These are phyloP conservation scores for Mortierella polycephala DNA, from an alignment of 371 early-diverging fungal species.

Conservation along the genomic window DNA sequence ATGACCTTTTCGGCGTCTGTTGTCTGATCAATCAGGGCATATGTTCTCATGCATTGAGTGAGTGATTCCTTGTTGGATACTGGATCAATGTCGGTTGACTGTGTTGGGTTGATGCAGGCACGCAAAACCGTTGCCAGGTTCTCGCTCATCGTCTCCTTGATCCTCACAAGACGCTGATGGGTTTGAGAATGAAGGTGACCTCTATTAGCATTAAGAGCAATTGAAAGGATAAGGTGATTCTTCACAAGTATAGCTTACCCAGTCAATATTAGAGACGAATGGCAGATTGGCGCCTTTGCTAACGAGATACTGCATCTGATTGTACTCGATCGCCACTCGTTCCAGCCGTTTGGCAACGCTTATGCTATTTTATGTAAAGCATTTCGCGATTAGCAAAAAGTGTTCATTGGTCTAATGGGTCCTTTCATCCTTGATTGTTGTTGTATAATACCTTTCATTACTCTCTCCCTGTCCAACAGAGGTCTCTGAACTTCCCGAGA, in stretches of 20 bases:
- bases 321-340: slow-evolving; percentile 88
- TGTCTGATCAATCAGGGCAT: slow-evolving; percentile 80
- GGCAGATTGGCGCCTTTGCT: slow-evolving; percentile 73
- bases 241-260: slow-evolving; percentile 61
- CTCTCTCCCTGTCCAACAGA: slow-evolving; percentile 38
- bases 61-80: slow-evolving; percentile 65
- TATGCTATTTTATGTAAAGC: slow-evolving; percentile 14
- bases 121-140: slow-evolving; percentile 64
- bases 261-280: slow-evolving; percentile 79
- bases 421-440: not conserved
- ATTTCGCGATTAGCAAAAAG: not conserved
- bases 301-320: slow-evolving; percentile 84
- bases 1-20: slow-evolving; percentile 76
- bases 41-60: slow-evolving; percentile 76
- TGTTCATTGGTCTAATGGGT: not conserved
- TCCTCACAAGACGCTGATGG: slow-evolving; percentile 74
- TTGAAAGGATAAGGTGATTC: not conserved
- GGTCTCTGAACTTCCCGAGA: slow-evolving; percentile 53
- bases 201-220: not conserved
- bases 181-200: not conserved
- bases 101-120: slow-evolving; percentile 53
- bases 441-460: slow-evolving; percentile 20
- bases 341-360: slow-evolving; percentile 76
- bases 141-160: slow-evolving; percentile 75
- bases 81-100: slow-evolving; percentile 47